phyloP scores from a whole-genome alignment of 257 asterid species.

The Capsicum chinense region DNA sequence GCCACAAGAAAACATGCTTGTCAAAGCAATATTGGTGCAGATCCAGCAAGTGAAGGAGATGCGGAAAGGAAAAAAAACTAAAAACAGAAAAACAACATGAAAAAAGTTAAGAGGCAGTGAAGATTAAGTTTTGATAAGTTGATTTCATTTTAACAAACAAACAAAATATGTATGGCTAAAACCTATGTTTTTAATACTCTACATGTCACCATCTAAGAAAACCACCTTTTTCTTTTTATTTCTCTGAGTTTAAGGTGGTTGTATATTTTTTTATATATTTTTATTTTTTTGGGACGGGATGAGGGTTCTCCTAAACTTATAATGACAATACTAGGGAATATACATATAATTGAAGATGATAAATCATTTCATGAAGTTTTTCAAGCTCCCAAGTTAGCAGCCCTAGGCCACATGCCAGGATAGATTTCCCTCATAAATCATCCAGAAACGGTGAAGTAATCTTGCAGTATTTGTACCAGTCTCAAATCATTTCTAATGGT shows the following conservation, averaged over 20 bases:
- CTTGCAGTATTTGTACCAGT: not conserved
- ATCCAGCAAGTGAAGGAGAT: slow-evolving; percentile 7
- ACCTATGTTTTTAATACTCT: not conserved
- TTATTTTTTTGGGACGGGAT: not conserved
- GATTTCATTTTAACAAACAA: not conserved
- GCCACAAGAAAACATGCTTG: slow-evolving; percentile 23
- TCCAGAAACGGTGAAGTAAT: slow-evolving; percentile 14
- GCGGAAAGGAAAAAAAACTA: not conserved
- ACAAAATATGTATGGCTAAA: not conserved
- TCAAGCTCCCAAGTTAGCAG: not conserved
- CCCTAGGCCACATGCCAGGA: not conserved
- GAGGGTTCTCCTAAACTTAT: not conserved
- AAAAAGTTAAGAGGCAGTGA: not conserved
- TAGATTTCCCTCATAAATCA: not conserved
- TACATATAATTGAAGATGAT: not conserved
- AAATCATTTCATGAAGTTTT: not conserved
- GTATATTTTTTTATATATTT: not conserved
- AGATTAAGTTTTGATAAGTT: not conserved
- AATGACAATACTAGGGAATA: not conserved
- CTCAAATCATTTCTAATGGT: not conserved
- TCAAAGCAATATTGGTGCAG: slow-evolving; percentile 11
- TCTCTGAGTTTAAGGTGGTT: not conserved
- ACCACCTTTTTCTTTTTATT: not conserved
- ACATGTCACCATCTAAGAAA: slow-evolving; percentile 15
- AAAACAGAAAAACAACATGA: not conserved